Base-by-base conservation (phyloP, 192 early-diverging fungal species). In the Spizellomyces sp. region DNA sequence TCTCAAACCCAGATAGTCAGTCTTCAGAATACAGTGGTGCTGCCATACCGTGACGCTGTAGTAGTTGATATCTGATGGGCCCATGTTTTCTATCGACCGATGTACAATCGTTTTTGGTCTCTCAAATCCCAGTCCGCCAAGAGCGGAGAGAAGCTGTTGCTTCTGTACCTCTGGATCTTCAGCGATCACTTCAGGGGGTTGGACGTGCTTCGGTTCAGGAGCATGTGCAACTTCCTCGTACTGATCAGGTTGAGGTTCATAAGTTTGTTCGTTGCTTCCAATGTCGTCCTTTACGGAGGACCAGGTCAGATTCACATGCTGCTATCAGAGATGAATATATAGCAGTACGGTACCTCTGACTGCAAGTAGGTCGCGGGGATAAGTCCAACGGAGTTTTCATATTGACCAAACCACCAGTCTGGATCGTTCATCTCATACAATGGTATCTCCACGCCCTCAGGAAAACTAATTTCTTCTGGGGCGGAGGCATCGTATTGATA, bases 401-500 rank as follows among this genome's bases (percentile, higher is more conserved):
- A 78, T 67, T 86, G 86, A 19, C 87, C 93, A 69, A 96, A 87
- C 86, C 88, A 95, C 97, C 97, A 99, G 77, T 98, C 95, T 6
- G 88, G 88, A 70, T 96, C 95, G 64, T 89, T 89, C 41, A 88
- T 87, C 54, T 95, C 93, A 71, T 93, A 89, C 5, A 99, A 77
- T 58, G 85, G 75, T 58, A 82, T 57, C 7, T 58, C 58, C 19
- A 70, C 84, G 45, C 74, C 79, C 66, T 87, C 86, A 9, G 54
- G 56, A 44, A 87, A 79, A 58, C 67, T 76, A 50, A 87, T 71
- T 61, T 87, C 86, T 42, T 87, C 86, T 17, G 77, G 80, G 42
- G 74, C 78, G 1, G 73, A 47, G 4, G 84, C 76, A 22, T 76
- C 79, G 73, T 87, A 87, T 59, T 77, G 76, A 57, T 83, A 87